A percentile compares a stretch with the other conserved stretches of the same genome.
Evolutionary conservation across 176 grass and related monocot species (phyloP).

Genomic region (Musa itinerans): DNA sequence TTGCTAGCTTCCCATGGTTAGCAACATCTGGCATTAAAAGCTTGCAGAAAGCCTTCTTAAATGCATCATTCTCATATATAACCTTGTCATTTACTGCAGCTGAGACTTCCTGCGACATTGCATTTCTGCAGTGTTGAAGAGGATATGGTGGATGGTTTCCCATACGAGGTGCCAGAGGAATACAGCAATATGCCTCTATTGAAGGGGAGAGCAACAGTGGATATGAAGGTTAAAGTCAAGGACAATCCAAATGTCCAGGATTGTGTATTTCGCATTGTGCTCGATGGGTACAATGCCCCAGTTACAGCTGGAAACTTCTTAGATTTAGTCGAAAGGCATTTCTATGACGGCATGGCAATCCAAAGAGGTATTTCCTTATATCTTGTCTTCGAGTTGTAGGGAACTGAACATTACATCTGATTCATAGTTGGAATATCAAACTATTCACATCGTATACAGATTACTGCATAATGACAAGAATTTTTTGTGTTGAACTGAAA

Average conservation of each 20-base stretch:
- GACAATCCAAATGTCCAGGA: slow-evolving; percentile 89
- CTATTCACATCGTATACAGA: not conserved
- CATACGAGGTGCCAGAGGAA: slow-evolving; percentile 81
- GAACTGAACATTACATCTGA: not conserved
- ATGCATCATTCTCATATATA: slow-evolving; percentile 87
- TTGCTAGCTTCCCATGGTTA: slow-evolving; percentile 11
- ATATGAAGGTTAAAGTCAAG: slow-evolving; percentile 99
- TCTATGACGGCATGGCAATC: slow-evolving; percentile 97
- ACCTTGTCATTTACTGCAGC: slow-evolving; percentile 90
- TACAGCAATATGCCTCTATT: slow-evolving; percentile 87
- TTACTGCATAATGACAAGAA: too few relatives aligned
- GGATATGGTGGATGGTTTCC: slow-evolving; percentile 98
- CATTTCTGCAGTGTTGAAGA: slow-evolving; percentile 99
- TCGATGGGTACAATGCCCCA: slow-evolving; percentile 92
- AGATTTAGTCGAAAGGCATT: slow-evolving; percentile 85
- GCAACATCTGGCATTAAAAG: slow-evolving; percentile 27
- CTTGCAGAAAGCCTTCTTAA: slow-evolving; percentile 31
- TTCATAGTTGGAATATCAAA: not conserved
- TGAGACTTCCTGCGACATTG: slow-evolving; percentile 95
- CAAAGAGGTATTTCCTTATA: slow-evolving; percentile 59
- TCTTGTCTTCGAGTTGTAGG: not conserved
- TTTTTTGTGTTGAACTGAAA: too few relatives aligned
- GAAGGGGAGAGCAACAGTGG: slow-evolving; percentile 83
- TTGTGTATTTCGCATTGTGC: slow-evolving; percentile 82
- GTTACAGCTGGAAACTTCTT: slow-evolving; percentile 88